Evolutionary conservation across 2,329 filamentous ascomycete genomes (phyloP).

Genomic region (Scedosporium aurantiacum): DNA sequence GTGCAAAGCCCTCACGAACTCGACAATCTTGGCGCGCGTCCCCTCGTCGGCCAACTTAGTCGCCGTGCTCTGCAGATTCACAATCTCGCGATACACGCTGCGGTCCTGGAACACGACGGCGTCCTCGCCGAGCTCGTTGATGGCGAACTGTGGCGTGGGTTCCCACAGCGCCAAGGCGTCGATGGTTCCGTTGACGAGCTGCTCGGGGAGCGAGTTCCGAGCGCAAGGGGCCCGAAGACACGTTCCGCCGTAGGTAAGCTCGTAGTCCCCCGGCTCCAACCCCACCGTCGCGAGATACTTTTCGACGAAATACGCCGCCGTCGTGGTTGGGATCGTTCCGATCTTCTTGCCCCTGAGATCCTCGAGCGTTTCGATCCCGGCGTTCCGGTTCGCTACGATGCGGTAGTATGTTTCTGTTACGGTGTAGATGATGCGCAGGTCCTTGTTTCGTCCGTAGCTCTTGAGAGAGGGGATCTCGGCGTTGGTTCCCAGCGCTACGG

Average conservation of each 20-base stretch:
- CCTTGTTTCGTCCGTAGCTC: background rate
- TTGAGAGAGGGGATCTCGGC: slow-evolving; percentile 9
- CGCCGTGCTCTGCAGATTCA: slow-evolving; percentile 9
- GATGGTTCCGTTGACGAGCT: slow-evolving; percentile 5
- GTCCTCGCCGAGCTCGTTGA: slow-evolving; percentile 4
- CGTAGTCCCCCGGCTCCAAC: slow-evolving; percentile 3
- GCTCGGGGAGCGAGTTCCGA: slow-evolving; percentile 1
- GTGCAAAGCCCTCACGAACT: slow-evolving; percentile 7
- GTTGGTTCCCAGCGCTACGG: slow-evolving; percentile 9
- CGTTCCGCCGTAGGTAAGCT: slow-evolving; percentile 1
- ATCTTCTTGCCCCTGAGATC: slow-evolving; percentile 9
- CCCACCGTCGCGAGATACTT: slow-evolving; percentile 7
- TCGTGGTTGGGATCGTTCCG: slow-evolving; percentile 8
- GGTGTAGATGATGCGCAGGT: slow-evolving; percentile 11
- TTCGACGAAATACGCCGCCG: slow-evolving; percentile 9
- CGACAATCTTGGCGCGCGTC: slow-evolving; percentile 6
- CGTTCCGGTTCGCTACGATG: slow-evolving; percentile 6
- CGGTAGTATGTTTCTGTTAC: slow-evolving; percentile 9
- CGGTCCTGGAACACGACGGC: slow-evolving; percentile 9
- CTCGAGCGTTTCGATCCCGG: slow-evolving; percentile 5
- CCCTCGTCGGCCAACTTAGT: slow-evolving; percentile 6
- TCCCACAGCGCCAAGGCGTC: slow-evolving; percentile 10
- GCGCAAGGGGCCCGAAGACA: slow-evolving; percentile 6
- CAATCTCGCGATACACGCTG: slow-evolving; percentile 8
- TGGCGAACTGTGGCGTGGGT: slow-evolving; percentile 5